A percentile compares a stretch with the other conserved stretches of the same genome.
Evolutionary conservation across 257 asterid species (phyloP).

Genomic region (Voacanga thouarsii): DNA sequence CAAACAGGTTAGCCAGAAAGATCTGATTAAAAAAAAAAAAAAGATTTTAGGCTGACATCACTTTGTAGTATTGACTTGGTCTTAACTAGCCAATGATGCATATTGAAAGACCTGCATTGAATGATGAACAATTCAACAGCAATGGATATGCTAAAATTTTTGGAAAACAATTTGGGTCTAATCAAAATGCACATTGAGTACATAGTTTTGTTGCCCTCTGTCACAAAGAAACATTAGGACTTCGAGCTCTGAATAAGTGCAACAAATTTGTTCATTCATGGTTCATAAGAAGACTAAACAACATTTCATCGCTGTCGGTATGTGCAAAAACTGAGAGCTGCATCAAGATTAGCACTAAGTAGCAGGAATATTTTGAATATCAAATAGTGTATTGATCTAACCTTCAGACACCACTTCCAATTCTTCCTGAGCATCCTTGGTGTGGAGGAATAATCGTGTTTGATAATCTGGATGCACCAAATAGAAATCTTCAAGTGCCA

Average conservation of each 20-base stretch:
- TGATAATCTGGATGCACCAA: constrained; percentile 29
- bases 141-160: neutral
- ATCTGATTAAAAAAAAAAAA: neutral
- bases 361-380: neutral
- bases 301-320: neutral
- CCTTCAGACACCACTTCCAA: constrained; percentile 49
- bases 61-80: neutral
- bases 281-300: neutral
- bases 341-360: neutral
- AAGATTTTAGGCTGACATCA: neutral
- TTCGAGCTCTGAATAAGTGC: too few species aligned
- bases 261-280: neutral
- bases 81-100: neutral
- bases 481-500: constrained; percentile 49
- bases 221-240: too few species aligned
- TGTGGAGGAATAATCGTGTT: constrained; percentile 35
- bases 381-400: constrained; percentile 1
- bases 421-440: constrained; percentile 28
- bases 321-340: neutral
- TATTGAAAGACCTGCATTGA: neutral
- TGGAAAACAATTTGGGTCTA: neutral
- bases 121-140: neutral
- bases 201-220: too few species aligned
- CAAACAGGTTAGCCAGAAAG: neutral
- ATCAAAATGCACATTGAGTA: neutral